Conservation (phyloP, 1,284 basidiomycete species). For the Tylopilus sp. region DNA sequence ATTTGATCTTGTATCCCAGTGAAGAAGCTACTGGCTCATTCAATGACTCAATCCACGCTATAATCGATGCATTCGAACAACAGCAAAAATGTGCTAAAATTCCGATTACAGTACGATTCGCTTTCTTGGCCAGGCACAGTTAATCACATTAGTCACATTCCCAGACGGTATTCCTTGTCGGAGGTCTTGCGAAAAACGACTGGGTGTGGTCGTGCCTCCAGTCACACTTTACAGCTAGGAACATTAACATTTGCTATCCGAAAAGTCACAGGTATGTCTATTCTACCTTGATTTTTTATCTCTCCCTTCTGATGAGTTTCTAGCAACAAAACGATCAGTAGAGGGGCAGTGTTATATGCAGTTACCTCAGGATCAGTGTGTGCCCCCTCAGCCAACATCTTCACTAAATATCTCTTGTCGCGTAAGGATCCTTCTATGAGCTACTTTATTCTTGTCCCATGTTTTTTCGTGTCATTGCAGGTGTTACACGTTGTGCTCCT, state of each 20-base stretch:
- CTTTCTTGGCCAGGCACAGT: background rate
- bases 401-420: background rate
- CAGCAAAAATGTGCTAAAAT: conserved; percentile 26
- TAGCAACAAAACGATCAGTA: background rate
- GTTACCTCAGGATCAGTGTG: background rate
- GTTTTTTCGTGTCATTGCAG: too few relatives aligned
- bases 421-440: background rate
- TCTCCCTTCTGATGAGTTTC: background rate
- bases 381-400: background rate
- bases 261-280: conserved; percentile 21
- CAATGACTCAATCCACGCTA: conserved; percentile 32
- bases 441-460: too few relatives aligned
- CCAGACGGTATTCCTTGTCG: conserved; percentile 31
- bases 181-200: conserved; percentile 44
- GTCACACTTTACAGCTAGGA: conserved; percentile 21
- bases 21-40: conserved; percentile 45
- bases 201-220: conserved; percentile 40
- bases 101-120: conserved; percentile 28
- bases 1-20: conserved; percentile 21
- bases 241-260: conserved; percentile 28
- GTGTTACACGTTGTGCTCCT: too few relatives aligned
- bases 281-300: too few relatives aligned
- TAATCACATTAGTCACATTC: background rate
- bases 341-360: background rate
- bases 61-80: conserved; percentile 29